Conservation (phyloP, 2,329 filamentous ascomycete species). For the Pestalotiopsis sp. region DNA sequence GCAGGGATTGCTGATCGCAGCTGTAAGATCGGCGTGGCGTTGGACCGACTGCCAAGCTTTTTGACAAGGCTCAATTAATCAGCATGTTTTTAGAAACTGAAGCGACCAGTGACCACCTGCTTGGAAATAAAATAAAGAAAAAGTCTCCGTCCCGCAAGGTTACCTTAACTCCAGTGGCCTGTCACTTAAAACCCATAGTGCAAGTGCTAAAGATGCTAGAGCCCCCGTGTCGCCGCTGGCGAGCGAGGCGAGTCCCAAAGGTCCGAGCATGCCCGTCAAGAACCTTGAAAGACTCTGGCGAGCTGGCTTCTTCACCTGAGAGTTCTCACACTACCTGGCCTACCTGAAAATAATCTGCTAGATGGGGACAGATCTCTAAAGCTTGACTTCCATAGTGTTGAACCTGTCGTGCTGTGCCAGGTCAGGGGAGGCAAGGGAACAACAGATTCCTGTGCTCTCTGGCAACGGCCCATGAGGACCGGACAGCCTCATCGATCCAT, state of each 20-base stretch:
- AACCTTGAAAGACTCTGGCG: no score
- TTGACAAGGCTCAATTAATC: conserved; percentile 14
- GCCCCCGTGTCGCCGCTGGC: not conserved
- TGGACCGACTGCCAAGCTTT: conserved; percentile 15
- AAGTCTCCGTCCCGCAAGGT: not conserved
- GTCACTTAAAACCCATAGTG: not conserved
- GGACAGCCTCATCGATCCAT: conserved; percentile 4
- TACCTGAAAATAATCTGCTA: no score
- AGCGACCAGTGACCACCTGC: not conserved
- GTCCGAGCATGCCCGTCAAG: no score
- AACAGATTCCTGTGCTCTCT: not conserved
- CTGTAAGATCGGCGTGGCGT: conserved; percentile 16
- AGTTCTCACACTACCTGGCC: no score
- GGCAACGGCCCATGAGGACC: not conserved
- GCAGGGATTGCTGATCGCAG: conserved; percentile 8
- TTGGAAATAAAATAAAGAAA: not conserved
- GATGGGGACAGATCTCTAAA: no score
- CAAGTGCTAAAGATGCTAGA: not conserved
- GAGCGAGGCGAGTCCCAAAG: no score
- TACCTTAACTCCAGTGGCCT: not conserved
- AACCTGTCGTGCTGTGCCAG: no score
- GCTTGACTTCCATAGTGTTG: no score
- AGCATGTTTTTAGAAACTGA: conserved; percentile 3
- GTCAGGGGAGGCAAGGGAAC: no score
- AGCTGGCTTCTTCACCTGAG: no score